A percentile compares a stretch with the other conserved stretches of the same genome.
These are phyloP conservation scores for Artemisia argyi DNA, from an alignment of 129 eudicot species.

Conservation along the genomic window DNA sequence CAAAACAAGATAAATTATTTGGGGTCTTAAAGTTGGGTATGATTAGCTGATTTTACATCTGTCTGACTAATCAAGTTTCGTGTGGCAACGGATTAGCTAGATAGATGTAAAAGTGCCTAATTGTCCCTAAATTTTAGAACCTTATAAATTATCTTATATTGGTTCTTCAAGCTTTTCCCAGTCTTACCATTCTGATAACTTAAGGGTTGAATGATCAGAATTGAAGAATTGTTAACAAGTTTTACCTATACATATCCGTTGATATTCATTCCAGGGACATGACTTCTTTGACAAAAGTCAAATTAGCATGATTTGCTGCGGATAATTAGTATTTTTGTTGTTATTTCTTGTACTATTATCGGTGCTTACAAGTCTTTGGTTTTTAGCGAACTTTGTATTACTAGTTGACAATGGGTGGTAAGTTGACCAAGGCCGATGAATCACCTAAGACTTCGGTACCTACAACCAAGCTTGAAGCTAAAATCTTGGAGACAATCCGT, in stretches of 20 bases:
- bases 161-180: background rate
- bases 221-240: background rate
- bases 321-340: background rate
- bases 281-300: conserved; percentile 6
- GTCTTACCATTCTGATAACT: background rate
- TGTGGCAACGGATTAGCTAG: background rate
- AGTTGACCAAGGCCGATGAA: conserved; percentile 35
- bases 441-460: conserved; percentile 47
- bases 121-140: too few relatives aligned
- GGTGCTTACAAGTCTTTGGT: background rate
- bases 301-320: background rate
- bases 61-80: background rate
- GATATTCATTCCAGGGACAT: background rate
- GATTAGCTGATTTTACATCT: background rate
- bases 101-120: too few relatives aligned
- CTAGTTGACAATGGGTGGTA: conserved; percentile 63
- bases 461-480: conserved; percentile 74
- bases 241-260: conserved; percentile 1
- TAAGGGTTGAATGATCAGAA: background rate
- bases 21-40: background rate
- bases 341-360: background rate
- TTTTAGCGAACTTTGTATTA: background rate
- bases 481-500: conserved; percentile 70
- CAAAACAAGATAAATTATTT: background rate
- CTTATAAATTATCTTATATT: too few relatives aligned